Percentiles rank a stretch among this genome's conserved stretches.
phyloP scores from a whole-genome alignment of 1,284 basidiomycete species.

The Ceratobasidium sp. region DNA sequence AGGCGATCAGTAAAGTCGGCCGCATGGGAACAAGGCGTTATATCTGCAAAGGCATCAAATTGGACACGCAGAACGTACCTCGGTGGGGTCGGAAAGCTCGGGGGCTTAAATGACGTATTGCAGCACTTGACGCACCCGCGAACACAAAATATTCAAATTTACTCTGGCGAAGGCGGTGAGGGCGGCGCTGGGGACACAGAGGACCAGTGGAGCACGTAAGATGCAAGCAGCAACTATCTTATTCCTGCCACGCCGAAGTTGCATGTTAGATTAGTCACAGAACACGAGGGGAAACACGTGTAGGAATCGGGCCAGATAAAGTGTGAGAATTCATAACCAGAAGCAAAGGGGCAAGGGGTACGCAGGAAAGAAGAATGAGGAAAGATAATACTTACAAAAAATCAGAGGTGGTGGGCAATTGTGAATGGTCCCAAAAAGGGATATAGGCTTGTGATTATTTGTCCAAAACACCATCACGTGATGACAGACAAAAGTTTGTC shows the following conservation, averaged over 20 bases:
- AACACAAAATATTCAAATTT: too few species aligned
- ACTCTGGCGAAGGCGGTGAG: background rate
- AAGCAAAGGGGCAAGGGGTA: background rate
- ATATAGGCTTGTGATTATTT: conserved; percentile 21
- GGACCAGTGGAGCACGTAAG: conserved; percentile 4
- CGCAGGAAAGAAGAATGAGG: background rate
- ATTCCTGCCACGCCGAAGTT: background rate
- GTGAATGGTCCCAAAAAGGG: background rate
- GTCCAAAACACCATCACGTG: conserved; percentile 13
- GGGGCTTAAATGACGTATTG: background rate
- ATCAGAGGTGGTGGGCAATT: background rate
- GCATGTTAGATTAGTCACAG: conserved; percentile 9
- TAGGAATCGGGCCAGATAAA: background rate
- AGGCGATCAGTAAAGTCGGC: conserved; percentile 16
- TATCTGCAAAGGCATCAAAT: background rate
- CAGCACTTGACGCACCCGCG: background rate
- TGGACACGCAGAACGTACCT: background rate
- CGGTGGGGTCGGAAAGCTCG: background rate
- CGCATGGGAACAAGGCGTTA: background rate
- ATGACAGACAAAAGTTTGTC: background rate
- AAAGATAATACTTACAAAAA: conserved; percentile 1
- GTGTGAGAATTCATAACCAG: too few species aligned
- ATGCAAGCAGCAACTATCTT: background rate
- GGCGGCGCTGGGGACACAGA: too few species aligned
- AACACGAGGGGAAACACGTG: conserved; percentile 30